phyloP scores from a whole-genome alignment of 2,329 filamentous ascomycete genomes.

The Eurotiales sp. region DNA sequence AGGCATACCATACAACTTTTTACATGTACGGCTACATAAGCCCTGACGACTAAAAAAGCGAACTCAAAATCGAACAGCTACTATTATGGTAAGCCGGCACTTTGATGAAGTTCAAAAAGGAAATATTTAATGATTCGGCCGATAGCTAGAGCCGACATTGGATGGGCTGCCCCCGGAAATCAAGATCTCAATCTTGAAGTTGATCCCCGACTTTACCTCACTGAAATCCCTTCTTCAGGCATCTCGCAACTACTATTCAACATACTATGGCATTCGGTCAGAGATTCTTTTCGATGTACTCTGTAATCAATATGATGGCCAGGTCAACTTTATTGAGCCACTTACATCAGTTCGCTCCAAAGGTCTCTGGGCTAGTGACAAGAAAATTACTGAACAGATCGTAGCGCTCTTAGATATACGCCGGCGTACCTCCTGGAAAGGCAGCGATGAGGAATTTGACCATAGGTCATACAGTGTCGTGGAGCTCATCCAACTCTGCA shows the following conservation, averaged over 20 bases:
- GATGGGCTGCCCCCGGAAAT: background rate
- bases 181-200: background rate
- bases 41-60: too few species aligned
- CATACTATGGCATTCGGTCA: background rate
- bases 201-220: background rate
- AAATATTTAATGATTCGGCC: background rate
- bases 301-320: background rate
- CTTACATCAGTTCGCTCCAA: background rate
- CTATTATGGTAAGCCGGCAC: too few species aligned
- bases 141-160: background rate
- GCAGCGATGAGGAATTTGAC: background rate
- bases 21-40: too few species aligned
- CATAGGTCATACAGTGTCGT: background rate
- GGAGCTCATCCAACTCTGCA: background rate
- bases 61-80: too few species aligned
- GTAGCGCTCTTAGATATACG: background rate
- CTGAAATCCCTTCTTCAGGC: background rate
- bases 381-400: background rate
- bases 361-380: background rate
- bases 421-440: background rate
- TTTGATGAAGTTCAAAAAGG: too few species aligned
- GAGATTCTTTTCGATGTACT: background rate
- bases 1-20: too few species aligned
- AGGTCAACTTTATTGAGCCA: background rate
- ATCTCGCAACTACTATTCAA: background rate